Percentiles rank a stretch among this genome's conserved stretches.
phyloP scores from a whole-genome alignment of 441 rosid genomes.

The Syzygium malaccense region DNA sequence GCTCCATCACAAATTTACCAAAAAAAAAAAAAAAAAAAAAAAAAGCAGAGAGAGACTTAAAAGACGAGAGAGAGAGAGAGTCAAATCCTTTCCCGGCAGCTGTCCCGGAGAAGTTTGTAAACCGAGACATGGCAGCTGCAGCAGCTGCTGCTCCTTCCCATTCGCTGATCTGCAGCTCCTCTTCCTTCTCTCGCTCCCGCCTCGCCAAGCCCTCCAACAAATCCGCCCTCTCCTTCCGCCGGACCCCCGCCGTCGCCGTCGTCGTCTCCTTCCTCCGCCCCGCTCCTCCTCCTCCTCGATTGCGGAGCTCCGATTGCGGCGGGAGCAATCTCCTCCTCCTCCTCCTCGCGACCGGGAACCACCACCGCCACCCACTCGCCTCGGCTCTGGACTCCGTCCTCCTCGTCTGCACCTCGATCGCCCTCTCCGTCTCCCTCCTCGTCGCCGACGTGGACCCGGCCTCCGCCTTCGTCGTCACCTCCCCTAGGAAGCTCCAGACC shows the following conservation, averaged over 20 bases:
- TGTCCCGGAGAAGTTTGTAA: neutral
- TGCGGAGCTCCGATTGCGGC: neutral
- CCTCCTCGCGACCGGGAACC: neutral
- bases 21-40: no score
- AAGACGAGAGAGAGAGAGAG: neutral
- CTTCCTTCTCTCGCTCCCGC: neutral
- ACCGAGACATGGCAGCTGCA: neutral
- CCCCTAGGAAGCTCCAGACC: conserved; percentile 70
- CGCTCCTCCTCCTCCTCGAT: neutral
- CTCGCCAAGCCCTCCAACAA: neutral
- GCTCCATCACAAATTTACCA: neutral
- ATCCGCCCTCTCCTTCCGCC: neutral
- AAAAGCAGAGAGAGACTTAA: no score
- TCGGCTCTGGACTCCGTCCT: conserved; percentile 43
- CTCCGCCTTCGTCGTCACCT: conserved; percentile 61
- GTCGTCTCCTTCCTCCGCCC: neutral
- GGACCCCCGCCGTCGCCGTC: neutral
- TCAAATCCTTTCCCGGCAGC: neutral
- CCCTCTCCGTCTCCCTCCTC: conserved; percentile 56
- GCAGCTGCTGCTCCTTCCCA: conserved; percentile 18
- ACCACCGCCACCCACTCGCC: neutral
- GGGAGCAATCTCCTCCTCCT: conserved; percentile 2
- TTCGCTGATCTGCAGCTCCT: conserved; percentile 25
- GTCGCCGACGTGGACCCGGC: conserved; percentile 51
- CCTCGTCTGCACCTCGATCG: conserved; percentile 61